Percentiles rank a stretch among this genome's conserved stretches.
Conservation (phyloP, 352 stramenopile species). For the Pythium phragmiticola region DNA sequence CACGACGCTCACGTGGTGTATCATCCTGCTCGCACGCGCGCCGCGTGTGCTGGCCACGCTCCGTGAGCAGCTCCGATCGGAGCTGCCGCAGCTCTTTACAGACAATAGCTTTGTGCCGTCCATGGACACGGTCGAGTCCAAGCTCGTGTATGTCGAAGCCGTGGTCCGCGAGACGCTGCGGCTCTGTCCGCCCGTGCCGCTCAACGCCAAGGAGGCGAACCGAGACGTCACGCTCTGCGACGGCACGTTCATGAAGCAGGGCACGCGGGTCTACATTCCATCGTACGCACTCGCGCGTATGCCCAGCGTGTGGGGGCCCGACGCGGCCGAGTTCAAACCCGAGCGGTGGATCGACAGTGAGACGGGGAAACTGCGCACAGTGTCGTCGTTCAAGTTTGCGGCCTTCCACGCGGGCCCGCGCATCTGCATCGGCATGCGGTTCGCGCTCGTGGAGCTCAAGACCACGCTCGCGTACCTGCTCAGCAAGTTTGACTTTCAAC, state of each 20-base stretch:
- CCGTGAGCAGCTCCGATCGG: constrained; percentile 10
- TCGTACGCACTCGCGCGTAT: constrained; percentile 35
- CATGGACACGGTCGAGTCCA: constrained; percentile 12
- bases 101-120: constrained; percentile 11
- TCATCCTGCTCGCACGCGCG: constrained; percentile 70
- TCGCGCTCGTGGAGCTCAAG: constrained; percentile 41
- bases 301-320: constrained; percentile 32
- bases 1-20: constrained; percentile 58
- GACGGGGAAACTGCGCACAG: constrained; percentile 12
- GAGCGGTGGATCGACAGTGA: constrained; percentile 30
- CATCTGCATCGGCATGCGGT: constrained; percentile 39
- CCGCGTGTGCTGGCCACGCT: constrained; percentile 33
- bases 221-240: constrained; percentile 36
- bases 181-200: constrained; percentile 35
- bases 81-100: constrained; percentile 13
- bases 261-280: constrained; percentile 30
- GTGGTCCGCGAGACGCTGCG: constrained; percentile 38
- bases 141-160: constrained; percentile 26
- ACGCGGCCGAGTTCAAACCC: constrained; percentile 36
- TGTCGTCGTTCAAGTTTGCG: constrained; percentile 42
- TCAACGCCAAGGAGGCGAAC: constrained; percentile 33
- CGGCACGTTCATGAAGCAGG: constrained; percentile 32
- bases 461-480: constrained; percentile 28
- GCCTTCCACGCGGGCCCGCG: constrained; percentile 46
- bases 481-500: constrained; percentile 23